phyloP scores from a whole-genome alignment of 305 asterid species.

The Withania somnifera region DNA sequence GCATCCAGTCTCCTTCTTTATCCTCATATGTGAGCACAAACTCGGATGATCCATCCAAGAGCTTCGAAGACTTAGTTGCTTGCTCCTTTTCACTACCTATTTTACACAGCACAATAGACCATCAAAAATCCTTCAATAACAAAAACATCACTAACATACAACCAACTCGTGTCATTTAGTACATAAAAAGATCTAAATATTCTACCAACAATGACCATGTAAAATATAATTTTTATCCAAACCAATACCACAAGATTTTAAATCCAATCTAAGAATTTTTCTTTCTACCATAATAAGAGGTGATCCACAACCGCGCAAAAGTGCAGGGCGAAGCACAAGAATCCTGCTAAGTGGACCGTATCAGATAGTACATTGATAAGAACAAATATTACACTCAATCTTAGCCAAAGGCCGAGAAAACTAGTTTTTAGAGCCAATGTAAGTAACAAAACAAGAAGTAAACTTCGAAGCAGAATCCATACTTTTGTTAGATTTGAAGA shows the following conservation, averaged over 20 bases:
- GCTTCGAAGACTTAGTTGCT: constrained; percentile 34
- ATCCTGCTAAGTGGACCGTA: not conserved
- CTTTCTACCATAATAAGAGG: not conserved
- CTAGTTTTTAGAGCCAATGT: not conserved
- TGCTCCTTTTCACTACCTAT: constrained; percentile 47
- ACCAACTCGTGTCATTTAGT: not conserved
- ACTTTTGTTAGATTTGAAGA: constrained; percentile 37
- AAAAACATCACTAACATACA: not conserved
- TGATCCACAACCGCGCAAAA: not conserved
- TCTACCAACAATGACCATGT: not conserved
- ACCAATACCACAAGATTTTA: not conserved
- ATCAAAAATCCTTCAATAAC: not conserved
- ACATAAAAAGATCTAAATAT: not conserved
- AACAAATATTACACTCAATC: constrained; percentile 26
- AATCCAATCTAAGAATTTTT: not conserved
- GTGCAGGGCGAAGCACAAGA: not conserved
- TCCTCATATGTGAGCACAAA: constrained; percentile 79
- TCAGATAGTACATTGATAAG: not conserved
- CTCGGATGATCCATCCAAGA: constrained; percentile 70
- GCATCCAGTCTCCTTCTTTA: constrained; percentile 95
- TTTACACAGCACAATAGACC: not conserved
- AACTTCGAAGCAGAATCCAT: constrained; percentile 17
- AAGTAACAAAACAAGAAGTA: not conserved
- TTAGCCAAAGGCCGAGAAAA: constrained; percentile 40
- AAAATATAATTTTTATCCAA: not conserved